These are phyloP conservation scores for Calocera cornea DNA, from an alignment of 768 basidiomycete genomes.

Conservation along the genomic window DNA sequence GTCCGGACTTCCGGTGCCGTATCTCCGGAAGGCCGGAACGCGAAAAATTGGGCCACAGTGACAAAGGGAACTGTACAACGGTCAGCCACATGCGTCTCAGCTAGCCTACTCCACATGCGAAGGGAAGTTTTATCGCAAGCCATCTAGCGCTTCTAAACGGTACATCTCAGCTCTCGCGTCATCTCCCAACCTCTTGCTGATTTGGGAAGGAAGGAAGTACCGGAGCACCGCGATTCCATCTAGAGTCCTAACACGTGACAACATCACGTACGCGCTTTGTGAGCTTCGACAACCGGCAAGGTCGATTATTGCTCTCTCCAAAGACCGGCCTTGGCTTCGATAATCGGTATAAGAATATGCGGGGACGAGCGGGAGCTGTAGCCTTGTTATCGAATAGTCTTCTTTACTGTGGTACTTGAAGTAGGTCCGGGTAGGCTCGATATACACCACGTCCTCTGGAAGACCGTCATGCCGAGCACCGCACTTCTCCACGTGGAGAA, in stretches of 20 bases:
- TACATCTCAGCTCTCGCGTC: too few relatives aligned
- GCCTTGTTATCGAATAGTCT: not conserved
- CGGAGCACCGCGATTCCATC: not conserved
- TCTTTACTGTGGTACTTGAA: not conserved
- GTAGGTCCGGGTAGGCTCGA: not conserved
- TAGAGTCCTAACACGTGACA: not conserved
- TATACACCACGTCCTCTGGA: not conserved
- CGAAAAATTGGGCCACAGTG: too few relatives aligned
- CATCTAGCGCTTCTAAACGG: too few relatives aligned
- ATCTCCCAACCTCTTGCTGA: too few relatives aligned
- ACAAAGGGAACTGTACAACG: too few relatives aligned
- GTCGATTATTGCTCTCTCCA: not conserved
- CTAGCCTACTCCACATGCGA: too few relatives aligned
- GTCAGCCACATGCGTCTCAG: too few relatives aligned
- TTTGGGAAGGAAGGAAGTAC: too few relatives aligned
- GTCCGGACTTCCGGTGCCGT: too few relatives aligned
- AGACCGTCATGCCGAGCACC: not conserved
- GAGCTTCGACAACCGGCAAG: not conserved
- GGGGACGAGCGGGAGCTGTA: not conserved
- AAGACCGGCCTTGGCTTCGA: slow-evolving; percentile 5
- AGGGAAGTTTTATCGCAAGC: too few relatives aligned
- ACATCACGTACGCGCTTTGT: slow-evolving; percentile 2
- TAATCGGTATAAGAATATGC: slow-evolving; percentile 8
- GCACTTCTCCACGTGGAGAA: not conserved
- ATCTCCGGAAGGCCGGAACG: too few relatives aligned